Evolutionary conservation across 2,329 filamentous ascomycete genomes (phyloP).

Genomic region (Trichophyton equinum): DNA sequence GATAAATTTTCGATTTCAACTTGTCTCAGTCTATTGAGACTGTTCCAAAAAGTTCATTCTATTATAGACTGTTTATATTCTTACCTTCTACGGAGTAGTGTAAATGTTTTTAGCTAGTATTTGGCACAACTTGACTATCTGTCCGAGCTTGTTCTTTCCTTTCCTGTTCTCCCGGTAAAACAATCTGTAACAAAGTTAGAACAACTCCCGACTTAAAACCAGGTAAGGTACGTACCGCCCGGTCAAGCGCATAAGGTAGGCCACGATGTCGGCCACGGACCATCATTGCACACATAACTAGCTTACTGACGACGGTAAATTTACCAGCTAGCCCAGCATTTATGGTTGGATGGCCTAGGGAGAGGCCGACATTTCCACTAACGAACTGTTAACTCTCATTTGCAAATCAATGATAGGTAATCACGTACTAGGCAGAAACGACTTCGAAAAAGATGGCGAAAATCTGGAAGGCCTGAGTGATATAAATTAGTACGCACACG

Average conservation of each 20-base stretch:
- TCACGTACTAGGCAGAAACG: slow-evolving; percentile 29
- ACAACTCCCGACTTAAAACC: background rate
- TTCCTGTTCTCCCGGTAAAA: slow-evolving; percentile 10
- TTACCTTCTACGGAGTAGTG: background rate
- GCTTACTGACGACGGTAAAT: slow-evolving; percentile 39
- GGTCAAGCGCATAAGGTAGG: slow-evolving; percentile 44
- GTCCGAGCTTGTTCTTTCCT: slow-evolving; percentile 7
- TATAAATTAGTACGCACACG: background rate
- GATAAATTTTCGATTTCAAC: too few relatives aligned
- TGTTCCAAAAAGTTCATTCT: too few relatives aligned
- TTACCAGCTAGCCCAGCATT: slow-evolving; percentile 28
- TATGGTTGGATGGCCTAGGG: slow-evolving; percentile 22
- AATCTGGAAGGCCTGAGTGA: slow-evolving; percentile 10
- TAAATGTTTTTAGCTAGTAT: background rate
- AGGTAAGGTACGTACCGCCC: slow-evolving; percentile 17
- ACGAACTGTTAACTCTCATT: slow-evolving; percentile 7
- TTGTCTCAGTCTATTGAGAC: too few relatives aligned
- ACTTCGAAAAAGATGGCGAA: slow-evolving; percentile 31
- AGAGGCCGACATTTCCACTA: slow-evolving; percentile 26
- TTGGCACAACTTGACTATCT: slow-evolving; percentile 2
- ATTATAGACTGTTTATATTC: background rate
- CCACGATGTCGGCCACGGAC: slow-evolving; percentile 43
- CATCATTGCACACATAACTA: slow-evolving; percentile 45
- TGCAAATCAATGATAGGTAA: background rate
- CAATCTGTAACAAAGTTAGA: slow-evolving; percentile 5